Base-by-base conservation (phyloP, 1,284 basidiomycete genomes). In the Phellopilus nigrolimitatus region DNA sequence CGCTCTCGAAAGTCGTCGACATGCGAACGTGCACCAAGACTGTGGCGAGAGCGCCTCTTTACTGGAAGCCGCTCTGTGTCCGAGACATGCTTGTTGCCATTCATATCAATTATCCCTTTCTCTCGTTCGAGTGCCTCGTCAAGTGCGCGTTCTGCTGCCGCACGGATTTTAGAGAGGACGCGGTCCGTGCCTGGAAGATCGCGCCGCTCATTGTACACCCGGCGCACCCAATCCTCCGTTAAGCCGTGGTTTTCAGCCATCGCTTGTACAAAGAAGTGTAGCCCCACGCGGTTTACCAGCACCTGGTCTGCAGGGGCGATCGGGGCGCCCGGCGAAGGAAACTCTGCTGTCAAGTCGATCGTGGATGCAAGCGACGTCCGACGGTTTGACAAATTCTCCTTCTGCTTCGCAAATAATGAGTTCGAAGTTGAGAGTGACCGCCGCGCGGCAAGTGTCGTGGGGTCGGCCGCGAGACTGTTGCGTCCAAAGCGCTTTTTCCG, bases 201-300 rank as follows among this genome's bases (percentile, higher is more conserved):
- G 9, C 44, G 22, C 4, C 36, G 15, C 30, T 55, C 50, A 21
- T 55, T 37, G 25, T 49, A 55, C n/a, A 55, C 34, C 13, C 37
- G 19, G n/a, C 48, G 46, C 8, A 56, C 51, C 36, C 40, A 48
- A 4, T 54, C 47, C 43, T 54, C 48, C 3, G 17, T 30, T 21
- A 56, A 27, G 19, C 37, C 40, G 24, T 56, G 51, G 47, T 56
- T 56, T n/a, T 43, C n/a, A 3, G 51, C 55, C 33, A 56, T 56
- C 15, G 33, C 30, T 37, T 56, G 42, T 12, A 56, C 24, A 13
- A 51, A 30, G 21, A 50, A 25, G 21, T 53, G 47, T 15, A 56
- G 21, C 17, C 55, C 55, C 1, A 34, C 48, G 15, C 45, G 41
- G 9, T 37, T 49, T 2, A 52, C 47, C 10, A 50, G 25, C n/a